Base-by-base conservation (phyloP, 306 rosid species). In the Castanea sativa region DNA sequence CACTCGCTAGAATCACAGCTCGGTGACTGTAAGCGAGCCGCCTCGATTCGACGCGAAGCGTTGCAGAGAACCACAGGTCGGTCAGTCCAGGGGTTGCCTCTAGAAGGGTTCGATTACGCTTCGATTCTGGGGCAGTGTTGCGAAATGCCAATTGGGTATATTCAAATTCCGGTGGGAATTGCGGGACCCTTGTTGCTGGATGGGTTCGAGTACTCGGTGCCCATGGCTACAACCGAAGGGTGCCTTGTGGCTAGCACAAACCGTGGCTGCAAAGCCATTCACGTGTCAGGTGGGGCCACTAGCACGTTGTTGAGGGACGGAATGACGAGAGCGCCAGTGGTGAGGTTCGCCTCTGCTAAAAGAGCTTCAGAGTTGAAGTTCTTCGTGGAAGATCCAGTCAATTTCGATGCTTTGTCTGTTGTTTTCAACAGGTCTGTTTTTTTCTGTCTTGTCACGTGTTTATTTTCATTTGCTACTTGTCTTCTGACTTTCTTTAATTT, bases 181-280 rank as follows among this genome's bases (percentile, higher is more conserved):
- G 99, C 95, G 14, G 99, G 99, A 5, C 99, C 99, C 5, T 76
- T 94, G 89, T 55, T 73, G 73, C 88, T 94, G 1, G 93, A 94
- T 38, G 96, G 93, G 25, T 70, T 20, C 29, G 92, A 94, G 76
- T 92, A 84, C 56, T 88, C 93, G 0, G 89, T 94, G 9, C 97
- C 98, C 0, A 94, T 94, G 97, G 98, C 94, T 2, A 94, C 98
- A 5, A 94, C 98, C 0, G 98, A 94, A 21, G 98, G 98, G 1
- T 89, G 94, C 78, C 88, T 94, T 20, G 98, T 94, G 30, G 98
- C 98, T 0, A 94, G 98, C 78, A 88, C 98, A 2, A 94, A 94
- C 75, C 80, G 98, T 49, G 98, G 98, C 15, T 94, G 92, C 58
- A 94, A 94, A 65, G 98, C 98, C 55, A 94, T 94, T 53, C 77